Conservation (phyloP, 495 filamentous ascomycete genomes). For the Pseudoneurospora amorphoporcata region DNA sequence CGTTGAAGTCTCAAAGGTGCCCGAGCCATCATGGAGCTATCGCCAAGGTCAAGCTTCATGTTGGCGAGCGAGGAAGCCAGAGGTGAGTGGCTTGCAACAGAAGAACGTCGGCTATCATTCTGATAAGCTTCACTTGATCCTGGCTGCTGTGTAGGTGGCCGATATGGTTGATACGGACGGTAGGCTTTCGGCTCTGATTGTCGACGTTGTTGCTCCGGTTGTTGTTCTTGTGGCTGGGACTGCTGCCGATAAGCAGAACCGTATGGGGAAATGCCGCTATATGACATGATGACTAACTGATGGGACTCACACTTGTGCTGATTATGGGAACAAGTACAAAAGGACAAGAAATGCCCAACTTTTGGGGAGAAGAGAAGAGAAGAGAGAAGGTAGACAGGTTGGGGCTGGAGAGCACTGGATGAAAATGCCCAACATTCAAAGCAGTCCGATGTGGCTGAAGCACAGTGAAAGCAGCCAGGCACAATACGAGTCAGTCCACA, state of each 20-base stretch:
- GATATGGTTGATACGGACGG: not conserved
- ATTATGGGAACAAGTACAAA: not conserved
- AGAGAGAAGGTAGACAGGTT: not conserved
- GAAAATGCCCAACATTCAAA: not conserved
- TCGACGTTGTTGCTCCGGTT: not conserved
- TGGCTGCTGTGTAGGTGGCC: not conserved
- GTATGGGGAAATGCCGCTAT: not conserved
- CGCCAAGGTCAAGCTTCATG: not conserved
- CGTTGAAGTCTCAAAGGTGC: not conserved
- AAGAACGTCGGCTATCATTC: not conserved
- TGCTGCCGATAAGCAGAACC: not conserved
- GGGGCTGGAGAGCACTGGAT: not conserved
- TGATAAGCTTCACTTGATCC: not conserved
- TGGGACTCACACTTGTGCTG: not conserved
- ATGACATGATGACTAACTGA: not conserved
- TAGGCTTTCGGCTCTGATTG: not conserved
- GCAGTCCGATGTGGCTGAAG: not conserved
- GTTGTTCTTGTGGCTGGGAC: not conserved
- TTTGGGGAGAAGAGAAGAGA: not conserved
- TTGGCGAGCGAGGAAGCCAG: not conserved
- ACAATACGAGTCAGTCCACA: not conserved
- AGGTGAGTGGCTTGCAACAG: not conserved
- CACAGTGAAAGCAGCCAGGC: not conserved
- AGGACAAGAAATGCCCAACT: not conserved
- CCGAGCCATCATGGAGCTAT: not conserved